Percentiles rank a stretch among this genome's conserved stretches.
Conservation (phyloP, 495 filamentous ascomycete genomes). For the Xylaria longipes region DNA sequence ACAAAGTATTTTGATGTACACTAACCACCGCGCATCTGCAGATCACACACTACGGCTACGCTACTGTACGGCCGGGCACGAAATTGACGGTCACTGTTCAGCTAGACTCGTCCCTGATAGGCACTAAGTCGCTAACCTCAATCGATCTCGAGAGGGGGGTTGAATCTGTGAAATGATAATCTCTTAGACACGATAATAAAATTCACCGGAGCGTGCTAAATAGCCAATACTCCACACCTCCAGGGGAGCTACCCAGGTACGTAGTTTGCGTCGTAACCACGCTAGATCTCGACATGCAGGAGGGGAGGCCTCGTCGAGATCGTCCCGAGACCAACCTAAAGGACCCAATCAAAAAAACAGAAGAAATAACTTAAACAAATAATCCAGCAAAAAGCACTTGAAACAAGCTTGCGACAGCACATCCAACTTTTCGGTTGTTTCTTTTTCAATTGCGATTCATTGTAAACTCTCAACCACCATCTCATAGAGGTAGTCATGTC, state of each 20-base stretch:
- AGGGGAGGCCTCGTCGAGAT: background rate
- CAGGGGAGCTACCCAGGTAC: too few species aligned
- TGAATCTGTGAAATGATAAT: background rate
- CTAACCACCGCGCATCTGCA: background rate
- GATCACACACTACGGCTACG: slow-evolving; percentile 18
- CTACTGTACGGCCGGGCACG: background rate
- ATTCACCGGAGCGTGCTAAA: background rate
- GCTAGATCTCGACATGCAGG: slow-evolving; percentile 12
- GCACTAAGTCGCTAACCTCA: background rate
- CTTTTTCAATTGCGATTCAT: background rate
- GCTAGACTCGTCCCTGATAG: background rate
- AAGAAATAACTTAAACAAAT: background rate
- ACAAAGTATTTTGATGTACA: slow-evolving; percentile 14
- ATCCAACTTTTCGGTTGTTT: too few species aligned
- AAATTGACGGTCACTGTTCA: background rate
- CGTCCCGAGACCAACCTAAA: background rate
- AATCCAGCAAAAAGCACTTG: background rate
- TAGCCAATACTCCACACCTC: background rate
- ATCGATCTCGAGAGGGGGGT: slow-evolving; percentile 3
- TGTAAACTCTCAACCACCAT: background rate
- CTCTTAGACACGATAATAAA: background rate
- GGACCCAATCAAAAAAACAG: slow-evolving; percentile 1
- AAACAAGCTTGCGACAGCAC: background rate
- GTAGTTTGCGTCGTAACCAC: background rate
- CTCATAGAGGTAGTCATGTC: too few species aligned